phyloP scores from a whole-genome alignment of 2,329 filamentous ascomycete species.

The Zymoseptoria pseudotritici region DNA sequence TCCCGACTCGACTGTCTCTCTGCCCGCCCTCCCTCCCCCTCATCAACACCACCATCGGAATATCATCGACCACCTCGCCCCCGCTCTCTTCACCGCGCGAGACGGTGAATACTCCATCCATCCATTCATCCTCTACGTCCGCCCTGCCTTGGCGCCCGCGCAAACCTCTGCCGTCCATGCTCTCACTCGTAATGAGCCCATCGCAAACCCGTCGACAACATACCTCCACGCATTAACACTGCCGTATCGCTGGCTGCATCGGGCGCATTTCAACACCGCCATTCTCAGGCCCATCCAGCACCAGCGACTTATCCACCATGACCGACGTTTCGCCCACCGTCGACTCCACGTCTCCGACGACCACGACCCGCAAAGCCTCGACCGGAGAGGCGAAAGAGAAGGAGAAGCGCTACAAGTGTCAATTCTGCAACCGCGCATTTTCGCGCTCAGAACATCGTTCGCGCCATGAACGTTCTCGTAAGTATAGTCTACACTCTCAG shows the following conservation, averaged over 20 bases:
- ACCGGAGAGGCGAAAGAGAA: slow-evolving; percentile 22
- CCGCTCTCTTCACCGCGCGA: background rate
- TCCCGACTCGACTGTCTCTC: background rate
- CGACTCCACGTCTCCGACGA: slow-evolving; percentile 57
- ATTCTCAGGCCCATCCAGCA: slow-evolving; percentile 1
- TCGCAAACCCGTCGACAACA: slow-evolving; percentile 7
- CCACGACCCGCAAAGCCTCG: slow-evolving; percentile 20
- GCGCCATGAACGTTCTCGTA: slow-evolving; percentile 96
- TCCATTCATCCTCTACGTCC: background rate
- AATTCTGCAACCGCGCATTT: slow-evolving; percentile 91
- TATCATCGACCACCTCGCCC: background rate
- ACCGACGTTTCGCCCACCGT: slow-evolving; percentile 44
- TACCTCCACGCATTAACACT: slow-evolving; percentile 16
- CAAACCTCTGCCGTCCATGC: background rate
- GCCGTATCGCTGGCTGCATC: slow-evolving; percentile 18
- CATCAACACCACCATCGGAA: background rate
- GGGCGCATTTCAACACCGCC: slow-evolving; percentile 12
- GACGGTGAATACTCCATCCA: background rate
- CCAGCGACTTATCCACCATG: slow-evolving; percentile 53
- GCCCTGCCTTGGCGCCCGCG: background rate
- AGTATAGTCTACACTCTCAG: slow-evolving; percentile 42
- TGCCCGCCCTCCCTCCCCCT: background rate
- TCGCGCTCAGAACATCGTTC: slow-evolving; percentile 95
- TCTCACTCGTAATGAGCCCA: slow-evolving; percentile 2
- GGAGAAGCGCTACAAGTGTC: slow-evolving; percentile 99